These are phyloP conservation scores for Populus alba DNA, from an alignment of 345 rosid species.

Conservation along the genomic window DNA sequence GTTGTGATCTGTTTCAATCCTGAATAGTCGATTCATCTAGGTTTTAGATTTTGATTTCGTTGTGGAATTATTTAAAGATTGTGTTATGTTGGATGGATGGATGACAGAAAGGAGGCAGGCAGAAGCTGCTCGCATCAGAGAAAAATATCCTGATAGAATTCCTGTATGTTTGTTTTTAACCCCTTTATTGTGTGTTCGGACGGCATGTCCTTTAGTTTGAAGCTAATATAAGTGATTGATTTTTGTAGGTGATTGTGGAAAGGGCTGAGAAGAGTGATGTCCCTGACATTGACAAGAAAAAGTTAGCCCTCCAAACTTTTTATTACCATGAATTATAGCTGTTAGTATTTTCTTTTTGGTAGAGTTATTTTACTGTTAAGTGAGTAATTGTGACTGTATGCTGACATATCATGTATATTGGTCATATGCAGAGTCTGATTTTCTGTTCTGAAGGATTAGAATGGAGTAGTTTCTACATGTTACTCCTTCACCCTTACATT, in stretches of 20 bases:
- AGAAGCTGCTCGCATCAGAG: constrained; percentile 88
- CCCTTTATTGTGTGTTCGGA: background rate
- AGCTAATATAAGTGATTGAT: background rate
- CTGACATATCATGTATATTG: too few species aligned
- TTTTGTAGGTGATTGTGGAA: constrained; percentile 79
- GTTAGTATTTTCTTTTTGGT: too few species aligned
- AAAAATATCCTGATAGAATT: constrained; percentile 94
- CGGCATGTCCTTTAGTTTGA: background rate
- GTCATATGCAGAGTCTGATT: too few species aligned
- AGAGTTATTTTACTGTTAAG: too few species aligned
- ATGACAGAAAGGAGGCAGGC: constrained; percentile 92
- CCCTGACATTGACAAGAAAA: constrained; percentile 94
- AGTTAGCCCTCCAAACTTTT: constrained; percentile 41
- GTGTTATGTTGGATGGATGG: background rate
- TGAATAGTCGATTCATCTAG: too few species aligned
- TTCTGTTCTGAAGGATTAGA: too few species aligned
- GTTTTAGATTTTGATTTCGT: background rate
- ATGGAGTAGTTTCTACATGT: too few species aligned
- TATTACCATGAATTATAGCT: background rate
- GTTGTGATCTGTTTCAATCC: background rate
- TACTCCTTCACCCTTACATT: too few species aligned
- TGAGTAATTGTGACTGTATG: too few species aligned
- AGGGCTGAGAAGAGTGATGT: constrained; percentile 94
- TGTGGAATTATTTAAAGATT: background rate
- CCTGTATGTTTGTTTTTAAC: constrained; percentile 47